Percentiles rank a stretch among this genome's conserved stretches.
Evolutionary conservation across 805 yeast species (phyloP).

Genomic region (Lachancea sp.): DNA sequence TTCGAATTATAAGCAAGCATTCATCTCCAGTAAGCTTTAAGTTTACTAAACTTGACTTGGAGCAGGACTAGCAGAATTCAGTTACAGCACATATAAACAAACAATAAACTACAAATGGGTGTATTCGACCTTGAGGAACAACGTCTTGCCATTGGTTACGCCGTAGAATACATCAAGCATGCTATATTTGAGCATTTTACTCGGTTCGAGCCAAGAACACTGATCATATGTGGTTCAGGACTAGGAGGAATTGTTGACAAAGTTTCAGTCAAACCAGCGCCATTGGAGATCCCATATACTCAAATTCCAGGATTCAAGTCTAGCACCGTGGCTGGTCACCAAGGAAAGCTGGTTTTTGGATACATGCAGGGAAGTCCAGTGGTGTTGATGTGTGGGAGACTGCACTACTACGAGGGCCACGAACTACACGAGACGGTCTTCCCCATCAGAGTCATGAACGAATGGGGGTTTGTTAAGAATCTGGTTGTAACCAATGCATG

Average conservation of each 20-base stretch:
- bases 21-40: no score
- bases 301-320: constrained; percentile 73
- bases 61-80: no score
- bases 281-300: constrained; percentile 51
- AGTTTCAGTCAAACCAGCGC: constrained; percentile 32
- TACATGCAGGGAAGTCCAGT: constrained; percentile 68
- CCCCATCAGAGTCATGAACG: constrained; percentile 71
- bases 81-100: no score
- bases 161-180: constrained; percentile 13
- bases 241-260: constrained; percentile 72
- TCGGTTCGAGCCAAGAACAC: constrained; percentile 45
- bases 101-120: constrained; percentile 12
- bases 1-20: no score
- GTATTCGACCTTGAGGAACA: constrained; percentile 15
- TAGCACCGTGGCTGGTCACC: constrained; percentile 89
- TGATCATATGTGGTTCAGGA: constrained; percentile 93
- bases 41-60: no score
- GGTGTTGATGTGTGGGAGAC: constrained; percentile 87
- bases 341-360: constrained; percentile 78
- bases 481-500: constrained; percentile 93
- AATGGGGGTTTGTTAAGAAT: constrained; percentile 47
- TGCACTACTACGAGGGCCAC: constrained; percentile 91
- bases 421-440: constrained; percentile 74
- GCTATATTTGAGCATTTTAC: constrained; percentile 15
- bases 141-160: constrained; percentile 14